These are phyloP conservation scores for Sphaerulina populicola DNA, from an alignment of 2,329 filamentous ascomycete species.

Conservation along the genomic window DNA sequence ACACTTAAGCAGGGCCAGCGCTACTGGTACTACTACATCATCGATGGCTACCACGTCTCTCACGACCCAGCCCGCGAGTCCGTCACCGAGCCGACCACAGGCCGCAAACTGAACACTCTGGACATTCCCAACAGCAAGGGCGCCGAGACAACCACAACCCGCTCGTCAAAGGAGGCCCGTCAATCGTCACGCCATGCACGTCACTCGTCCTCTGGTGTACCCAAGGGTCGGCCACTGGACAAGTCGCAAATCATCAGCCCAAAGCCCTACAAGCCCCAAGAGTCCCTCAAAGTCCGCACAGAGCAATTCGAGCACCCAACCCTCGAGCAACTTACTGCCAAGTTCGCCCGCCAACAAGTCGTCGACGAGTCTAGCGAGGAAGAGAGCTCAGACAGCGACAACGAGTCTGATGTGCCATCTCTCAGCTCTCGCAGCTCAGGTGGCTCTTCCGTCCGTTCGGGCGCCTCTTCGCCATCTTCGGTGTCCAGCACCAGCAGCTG, in stretches of 20 bases:
- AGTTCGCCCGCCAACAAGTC: constrained; percentile 45
- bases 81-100: constrained; percentile 90
- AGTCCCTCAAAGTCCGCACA: constrained; percentile 78
- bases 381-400: constrained; percentile 48
- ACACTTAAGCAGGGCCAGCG: constrained; percentile 81
- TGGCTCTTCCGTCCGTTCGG: constrained; percentile 6
- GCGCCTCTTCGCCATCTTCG: constrained; percentile 40
- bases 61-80: constrained; percentile 88
- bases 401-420: constrained; percentile 41
- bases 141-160: constrained; percentile 35
- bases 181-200: constrained; percentile 43
- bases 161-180: constrained; percentile 37
- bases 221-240: constrained; percentile 81
- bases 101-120: constrained; percentile 94
- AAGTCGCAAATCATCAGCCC: constrained; percentile 84
- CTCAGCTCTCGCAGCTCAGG: constrained; percentile 57
- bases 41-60: constrained; percentile 95
- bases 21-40: constrained; percentile 99
- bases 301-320: constrained; percentile 67
- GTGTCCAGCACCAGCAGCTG: constrained; percentile 47
- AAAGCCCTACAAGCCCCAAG: constrained; percentile 79
- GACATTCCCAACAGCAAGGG: constrained; percentile 60
- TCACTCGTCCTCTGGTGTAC: constrained; percentile 50
- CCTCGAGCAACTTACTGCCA: constrained; percentile 64
- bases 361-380: constrained; percentile 63